Evolutionary conservation across 1,139 yeast genomes (phyloP), one percentile per base, ranked within the genome.

Genomic region (Diutina ranongensis): DNA sequence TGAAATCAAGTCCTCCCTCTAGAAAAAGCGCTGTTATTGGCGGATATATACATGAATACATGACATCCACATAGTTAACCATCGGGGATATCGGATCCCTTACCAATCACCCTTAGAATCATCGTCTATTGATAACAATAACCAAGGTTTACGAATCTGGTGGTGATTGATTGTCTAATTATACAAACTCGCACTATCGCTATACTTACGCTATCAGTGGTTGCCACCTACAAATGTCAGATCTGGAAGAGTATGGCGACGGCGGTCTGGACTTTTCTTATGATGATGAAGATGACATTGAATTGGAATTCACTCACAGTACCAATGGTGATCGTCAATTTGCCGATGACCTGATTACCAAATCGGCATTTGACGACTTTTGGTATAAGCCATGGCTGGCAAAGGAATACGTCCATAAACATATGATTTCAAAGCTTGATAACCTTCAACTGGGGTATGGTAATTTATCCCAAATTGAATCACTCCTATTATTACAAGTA

Each of bases 401-500:
- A 13, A 19, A 25, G 22, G 34, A 28, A 22, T 40, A 27, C 28
- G 35, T 40, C 35, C 35, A 40, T 16, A 19, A 27, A 18, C 33
- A 16, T 21, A 28, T 28, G 35, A 10, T 40, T 16, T 10, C n/a
- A 7, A 15, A 3, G 44, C 25, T 19, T 4, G 7, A 13, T 2
- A 15, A 27, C 16, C 25, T 40, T 8, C 9, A 20, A 2, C 55
- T 15, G 50, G 74, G 57, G 46, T 68, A 47, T 9, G 61, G 73
- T 44, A 51, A 60, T 8, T 61, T 63, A 8, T 71, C 25, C 16
- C 31, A 22, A 15, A 15, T 68, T 46, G 74, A 76, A 12, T 58
- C 78, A 21, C 61, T 78, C 33, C 55, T 65, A 2, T 62, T 88
- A 57, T 65, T 86, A 40, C 78, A 82, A 46, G 60, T 67, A 47